Evolutionary conservation across 2,329 filamentous ascomycete species (phyloP), one percentile per base, ranked within the genome.

Genomic region (Scedosporium apiospermum): DNA sequence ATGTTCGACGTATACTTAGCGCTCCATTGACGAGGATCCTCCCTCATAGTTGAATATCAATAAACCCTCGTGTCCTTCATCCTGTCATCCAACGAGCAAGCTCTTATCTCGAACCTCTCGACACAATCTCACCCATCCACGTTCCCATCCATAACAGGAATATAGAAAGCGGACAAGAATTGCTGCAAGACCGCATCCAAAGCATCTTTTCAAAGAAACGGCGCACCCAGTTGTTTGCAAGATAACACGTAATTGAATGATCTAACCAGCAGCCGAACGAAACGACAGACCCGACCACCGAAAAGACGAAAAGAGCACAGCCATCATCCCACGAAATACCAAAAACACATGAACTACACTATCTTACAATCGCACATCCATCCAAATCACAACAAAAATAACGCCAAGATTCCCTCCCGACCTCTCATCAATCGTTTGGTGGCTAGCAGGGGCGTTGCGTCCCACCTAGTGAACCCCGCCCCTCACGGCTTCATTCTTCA

Each of bases 211-310:
- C 23, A 23, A 30, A 30, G 27, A 30, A 30, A 30, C 27, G 6
- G 6, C 3, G 27, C 27, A 30, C 27, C 27, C 27, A 30, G 27
- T 3, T 30, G 27, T 30, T 30, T 30, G 27, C 27, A 30, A 30
- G 27, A 30, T 30, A 7, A 6, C 6, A 7, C 30, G 6, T 34
- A 34, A 34, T 34, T 34, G 27, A 30, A 30, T 30, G 30, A 34
- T 34, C 30, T 34, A 34, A 34, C 30, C 9, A 7, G 6, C 30
- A 34, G 30, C 30, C 30, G 30, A 34, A 34, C 42, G 16, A 18
- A 16, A 46, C 42, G 16, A 16, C 42, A 18, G 42, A 69, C 65
- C 62, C 68, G 66, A 16, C 42, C 14, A 18, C 18, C 42, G 42
- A 46, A 18, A 46, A 34, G 6, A 34, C 30, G 1, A 34, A 34